These are phyloP conservation scores for Isatis lusitanica DNA, from an alignment of 441 rosid species.

Conservation along the genomic window DNA sequence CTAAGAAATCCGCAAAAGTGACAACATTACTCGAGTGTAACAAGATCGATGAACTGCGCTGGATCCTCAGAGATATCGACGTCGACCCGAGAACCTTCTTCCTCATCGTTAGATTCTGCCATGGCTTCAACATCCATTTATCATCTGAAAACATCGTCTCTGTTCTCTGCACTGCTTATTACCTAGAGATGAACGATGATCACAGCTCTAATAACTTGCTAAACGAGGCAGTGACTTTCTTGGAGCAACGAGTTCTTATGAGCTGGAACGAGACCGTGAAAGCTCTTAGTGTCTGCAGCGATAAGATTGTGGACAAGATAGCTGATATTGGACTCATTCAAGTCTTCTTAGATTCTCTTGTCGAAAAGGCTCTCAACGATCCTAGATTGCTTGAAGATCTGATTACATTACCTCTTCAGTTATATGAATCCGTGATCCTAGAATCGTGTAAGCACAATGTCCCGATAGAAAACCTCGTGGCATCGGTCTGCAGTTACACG, in stretches of 20 bases:
- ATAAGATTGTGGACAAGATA: conserved; percentile 41
- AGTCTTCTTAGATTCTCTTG: conserved; percentile 60
- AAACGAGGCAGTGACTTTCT: conserved; percentile 45
- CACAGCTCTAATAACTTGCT: conserved; percentile 62
- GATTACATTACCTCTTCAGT: conserved; percentile 51
- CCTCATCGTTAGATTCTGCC: conserved; percentile 72
- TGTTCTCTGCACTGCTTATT: conserved; percentile 54
- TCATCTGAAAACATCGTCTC: conserved; percentile 64
- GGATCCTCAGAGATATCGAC: conserved; percentile 54
- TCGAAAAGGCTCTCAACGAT: conserved; percentile 50
- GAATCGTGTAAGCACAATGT: conserved; percentile 45
- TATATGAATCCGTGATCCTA: conserved; percentile 50
- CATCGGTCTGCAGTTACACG: conserved; percentile 59
- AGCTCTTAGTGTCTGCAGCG: conserved; percentile 44
- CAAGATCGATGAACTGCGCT: conserved; percentile 34
- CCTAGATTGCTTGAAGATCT: conserved; percentile 64
- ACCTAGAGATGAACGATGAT: conserved; percentile 70
- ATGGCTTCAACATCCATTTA: conserved; percentile 52
- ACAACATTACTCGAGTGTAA: conserved; percentile 45
- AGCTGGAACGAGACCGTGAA: conserved; percentile 76
- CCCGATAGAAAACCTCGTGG: conserved; percentile 44
- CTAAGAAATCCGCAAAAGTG: conserved; percentile 65
- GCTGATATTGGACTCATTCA: conserved; percentile 48
- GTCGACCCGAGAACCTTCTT: conserved; percentile 51
- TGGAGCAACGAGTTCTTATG: conserved; percentile 51